Conservation (phyloP, 83 land plant genomes). For the Diphasiastrum complanatum region DNA sequence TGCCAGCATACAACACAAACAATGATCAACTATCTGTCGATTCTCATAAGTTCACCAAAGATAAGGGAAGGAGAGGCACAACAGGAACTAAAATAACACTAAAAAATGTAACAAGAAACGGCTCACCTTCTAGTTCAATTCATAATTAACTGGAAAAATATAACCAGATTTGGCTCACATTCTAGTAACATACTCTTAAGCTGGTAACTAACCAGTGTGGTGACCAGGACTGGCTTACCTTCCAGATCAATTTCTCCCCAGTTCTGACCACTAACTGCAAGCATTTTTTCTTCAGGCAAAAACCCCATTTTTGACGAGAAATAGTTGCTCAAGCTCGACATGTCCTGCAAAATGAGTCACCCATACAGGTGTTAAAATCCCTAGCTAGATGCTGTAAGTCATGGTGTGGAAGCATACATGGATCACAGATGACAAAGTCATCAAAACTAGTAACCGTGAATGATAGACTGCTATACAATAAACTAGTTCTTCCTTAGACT, state of each 20-base stretch:
- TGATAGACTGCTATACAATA: too few species aligned
- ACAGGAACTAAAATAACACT: neutral
- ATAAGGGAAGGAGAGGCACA: neutral
- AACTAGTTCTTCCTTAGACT: too few species aligned
- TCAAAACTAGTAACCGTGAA: too few species aligned
- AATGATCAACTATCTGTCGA: neutral
- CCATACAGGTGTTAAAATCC: too few species aligned
- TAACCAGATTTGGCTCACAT: neutral
- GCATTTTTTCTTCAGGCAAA: conserved; percentile 65
- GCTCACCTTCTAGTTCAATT: neutral
- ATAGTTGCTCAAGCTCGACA: conserved; percentile 47
- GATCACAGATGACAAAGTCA: too few species aligned
- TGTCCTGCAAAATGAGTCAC: conserved; percentile 67
- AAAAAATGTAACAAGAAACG: neutral
- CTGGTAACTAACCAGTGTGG: neutral
- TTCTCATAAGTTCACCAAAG: neutral
- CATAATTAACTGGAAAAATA: neutral
- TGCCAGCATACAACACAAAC: conserved; percentile 16
- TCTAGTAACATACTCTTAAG: neutral
- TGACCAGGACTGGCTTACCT: conserved; percentile 30
- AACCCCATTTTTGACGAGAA: conserved; percentile 45
- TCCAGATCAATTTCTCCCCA: conserved; percentile 74
- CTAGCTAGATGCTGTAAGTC: too few species aligned
- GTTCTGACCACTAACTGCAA: conserved; percentile 75
- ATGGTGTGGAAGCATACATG: too few species aligned